Evolutionary conservation across 176 grass and related monocot genomes (phyloP), one percentile per base, ranked within the genome.

Genomic region (maize (Zea mays)): DNA sequence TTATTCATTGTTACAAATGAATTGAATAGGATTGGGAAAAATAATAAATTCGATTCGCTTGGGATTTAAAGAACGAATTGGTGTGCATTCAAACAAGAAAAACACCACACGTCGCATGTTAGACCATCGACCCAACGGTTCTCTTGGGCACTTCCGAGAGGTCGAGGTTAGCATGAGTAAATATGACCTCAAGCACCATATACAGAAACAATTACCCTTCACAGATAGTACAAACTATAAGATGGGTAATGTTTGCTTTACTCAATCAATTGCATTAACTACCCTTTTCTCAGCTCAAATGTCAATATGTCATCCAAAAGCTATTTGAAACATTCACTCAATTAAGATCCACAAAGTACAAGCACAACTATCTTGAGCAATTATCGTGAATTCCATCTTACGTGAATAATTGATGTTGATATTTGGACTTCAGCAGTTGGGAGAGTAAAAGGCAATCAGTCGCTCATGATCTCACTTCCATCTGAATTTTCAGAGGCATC

Each of bases 391-490:
- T n/a, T 57, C 46, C 59, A 61, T 36, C 60, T 66, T 38, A 27
- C 14, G n/a, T 4, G 20, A 60, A 78, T 44, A 43, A 52, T 45
- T 27, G 27, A 27, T 27, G 27, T 27, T 48, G 7, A 35, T 7
- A 65, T 20, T 20, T 15, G 45, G 38, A 44, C 19, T 54, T 62
- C 50, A 36, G 7, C 44, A 4, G 20, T 66, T 13, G 64, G 2
- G 51, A 58, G 19, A 67, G 61, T 52, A 36, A 1, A 73, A 52
- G 37, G 33, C 12, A 17, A 70, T 89, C 69, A 93, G 55, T 88
- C 85, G 21, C 85, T 90, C 87, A 88, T 94, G 55, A 90, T 82
- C 69, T 90, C 94, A 80, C 91, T 97, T 81, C 73, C 82, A 84
- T 90, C 83, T 15, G 91, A 94, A 87, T 85, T 81, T 64, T 79